Percentiles rank a stretch among this genome's conserved stretches.
phyloP scores from a whole-genome alignment of 192 early-diverging fungal species.

The Martensiomyces pterosporus region DNA sequence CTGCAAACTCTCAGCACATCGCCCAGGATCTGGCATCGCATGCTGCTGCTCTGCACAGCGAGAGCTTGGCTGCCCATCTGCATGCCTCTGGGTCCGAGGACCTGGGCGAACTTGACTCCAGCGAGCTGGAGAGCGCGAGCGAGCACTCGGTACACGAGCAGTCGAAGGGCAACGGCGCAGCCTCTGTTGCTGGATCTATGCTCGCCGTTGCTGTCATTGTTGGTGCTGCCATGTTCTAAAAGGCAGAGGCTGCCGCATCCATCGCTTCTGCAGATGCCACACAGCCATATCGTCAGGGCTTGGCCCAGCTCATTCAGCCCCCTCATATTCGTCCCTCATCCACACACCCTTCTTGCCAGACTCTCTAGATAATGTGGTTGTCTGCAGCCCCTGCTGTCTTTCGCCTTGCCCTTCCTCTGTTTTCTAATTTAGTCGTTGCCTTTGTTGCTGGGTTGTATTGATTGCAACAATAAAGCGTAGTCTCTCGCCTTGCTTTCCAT shows the following conservation, averaged over 20 bases:
- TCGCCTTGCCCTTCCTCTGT: too few species aligned
- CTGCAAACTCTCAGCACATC: conserved; percentile 34
- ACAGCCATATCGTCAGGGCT: too few species aligned
- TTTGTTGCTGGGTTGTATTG: too few species aligned
- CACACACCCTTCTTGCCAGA: background rate
- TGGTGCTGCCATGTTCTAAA: conserved; percentile 42
- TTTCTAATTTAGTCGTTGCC: too few species aligned
- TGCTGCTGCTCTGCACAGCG: conserved; percentile 35
- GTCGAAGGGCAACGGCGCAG: conserved; percentile 14
- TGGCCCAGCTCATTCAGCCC: too few species aligned
- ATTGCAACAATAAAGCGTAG: too few species aligned
- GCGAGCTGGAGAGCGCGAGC: conserved; percentile 15
- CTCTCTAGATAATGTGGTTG: too few species aligned
- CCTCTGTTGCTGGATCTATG: conserved; percentile 29
- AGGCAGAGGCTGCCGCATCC: too few species aligned
- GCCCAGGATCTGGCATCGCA: conserved; percentile 39
- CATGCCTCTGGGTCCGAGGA: conserved; percentile 10
- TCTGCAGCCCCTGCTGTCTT: too few species aligned
- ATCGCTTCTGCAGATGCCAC: too few species aligned
- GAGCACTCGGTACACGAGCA: conserved; percentile 8
- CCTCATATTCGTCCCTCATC: too few species aligned
- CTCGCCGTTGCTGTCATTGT: conserved; percentile 28
- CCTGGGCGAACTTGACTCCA: conserved; percentile 23
- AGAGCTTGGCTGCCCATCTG: conserved; percentile 20
- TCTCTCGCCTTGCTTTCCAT: too few species aligned